Evolutionary conservation across 768 basidiomycete genomes (phyloP).

Genomic region (Ramaria sp.): DNA sequence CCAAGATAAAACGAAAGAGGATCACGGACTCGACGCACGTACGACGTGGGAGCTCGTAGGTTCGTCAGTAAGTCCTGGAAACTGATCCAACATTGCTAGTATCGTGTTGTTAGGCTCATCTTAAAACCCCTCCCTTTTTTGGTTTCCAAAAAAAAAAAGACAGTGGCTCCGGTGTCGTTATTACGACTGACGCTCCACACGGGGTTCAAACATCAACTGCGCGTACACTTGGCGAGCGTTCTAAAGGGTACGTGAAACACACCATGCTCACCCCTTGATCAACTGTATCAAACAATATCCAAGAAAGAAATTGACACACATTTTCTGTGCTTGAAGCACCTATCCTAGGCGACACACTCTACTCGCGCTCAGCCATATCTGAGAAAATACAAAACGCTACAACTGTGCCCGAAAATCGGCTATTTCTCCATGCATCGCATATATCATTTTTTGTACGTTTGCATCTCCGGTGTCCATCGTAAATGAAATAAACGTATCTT

Average conservation of each 20-base stretch:
- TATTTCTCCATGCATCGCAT: constrained; percentile 53
- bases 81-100: no score
- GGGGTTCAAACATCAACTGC: constrained; percentile 60
- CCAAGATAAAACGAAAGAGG: no score
- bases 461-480: not conserved
- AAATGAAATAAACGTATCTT: no score
- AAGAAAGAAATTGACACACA: no score
- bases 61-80: constrained; percentile 41
- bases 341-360: constrained; percentile 49
- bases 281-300: no score
- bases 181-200: constrained; percentile 46
- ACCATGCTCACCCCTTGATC: no score
- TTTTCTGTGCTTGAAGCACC: constrained; percentile 37
- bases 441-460: constrained; percentile 42
- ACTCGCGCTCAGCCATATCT: constrained; percentile 27
- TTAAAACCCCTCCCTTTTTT: no score
- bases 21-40: constrained; percentile 22
- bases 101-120: no score
- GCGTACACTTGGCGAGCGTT: constrained; percentile 47
- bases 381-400: constrained; percentile 8
- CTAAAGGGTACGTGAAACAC: constrained; percentile 36
- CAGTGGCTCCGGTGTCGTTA: constrained; percentile 36
- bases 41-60: constrained; percentile 52
- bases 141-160: no score
- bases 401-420: constrained; percentile 32